Evolutionary conservation across 108 stramenopile genomes (phyloP).

Genomic region (Parmales sp.): DNA sequence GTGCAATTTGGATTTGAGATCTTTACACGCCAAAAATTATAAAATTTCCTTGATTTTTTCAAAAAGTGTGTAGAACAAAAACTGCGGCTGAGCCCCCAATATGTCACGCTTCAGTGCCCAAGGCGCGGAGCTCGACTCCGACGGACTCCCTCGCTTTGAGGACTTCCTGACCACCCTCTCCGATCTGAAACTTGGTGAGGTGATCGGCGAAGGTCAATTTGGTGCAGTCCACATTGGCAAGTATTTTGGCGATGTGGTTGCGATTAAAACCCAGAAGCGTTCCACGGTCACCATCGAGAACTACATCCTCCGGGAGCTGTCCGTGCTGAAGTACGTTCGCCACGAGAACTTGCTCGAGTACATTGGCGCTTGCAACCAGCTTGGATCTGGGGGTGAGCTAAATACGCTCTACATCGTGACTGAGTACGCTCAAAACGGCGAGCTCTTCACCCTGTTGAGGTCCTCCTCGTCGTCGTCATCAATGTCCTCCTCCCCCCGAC

Average conservation of each 20-base stretch:
- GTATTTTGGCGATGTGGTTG: background rate
- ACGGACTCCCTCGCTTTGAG: too few relatives aligned
- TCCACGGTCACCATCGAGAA: background rate
- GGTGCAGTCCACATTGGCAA: background rate
- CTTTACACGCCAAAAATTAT: too few relatives aligned
- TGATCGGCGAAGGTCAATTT: background rate
- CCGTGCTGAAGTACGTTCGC: background rate
- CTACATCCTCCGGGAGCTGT: background rate
- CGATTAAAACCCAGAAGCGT: background rate
- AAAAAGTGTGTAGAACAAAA: too few relatives aligned
- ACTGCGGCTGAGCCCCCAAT: too few relatives aligned
- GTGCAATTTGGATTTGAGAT: too few relatives aligned
- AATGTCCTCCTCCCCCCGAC: background rate
- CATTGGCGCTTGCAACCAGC: background rate
- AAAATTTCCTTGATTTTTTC: too few relatives aligned
- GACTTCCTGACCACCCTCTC: background rate
- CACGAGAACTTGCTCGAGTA: constrained; percentile 9
- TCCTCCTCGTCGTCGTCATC: too few relatives aligned
- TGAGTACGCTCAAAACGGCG: constrained; percentile 1
- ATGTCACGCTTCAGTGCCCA: too few relatives aligned
- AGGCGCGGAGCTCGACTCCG: too few relatives aligned
- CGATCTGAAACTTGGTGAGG: background rate
- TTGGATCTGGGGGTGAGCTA: background rate
- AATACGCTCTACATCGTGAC: constrained; percentile 5
- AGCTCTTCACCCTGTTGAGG: background rate